phyloP scores from a whole-genome alignment of 371 early-diverging fungal genomes.

The Apophysomyces ossiformis region DNA sequence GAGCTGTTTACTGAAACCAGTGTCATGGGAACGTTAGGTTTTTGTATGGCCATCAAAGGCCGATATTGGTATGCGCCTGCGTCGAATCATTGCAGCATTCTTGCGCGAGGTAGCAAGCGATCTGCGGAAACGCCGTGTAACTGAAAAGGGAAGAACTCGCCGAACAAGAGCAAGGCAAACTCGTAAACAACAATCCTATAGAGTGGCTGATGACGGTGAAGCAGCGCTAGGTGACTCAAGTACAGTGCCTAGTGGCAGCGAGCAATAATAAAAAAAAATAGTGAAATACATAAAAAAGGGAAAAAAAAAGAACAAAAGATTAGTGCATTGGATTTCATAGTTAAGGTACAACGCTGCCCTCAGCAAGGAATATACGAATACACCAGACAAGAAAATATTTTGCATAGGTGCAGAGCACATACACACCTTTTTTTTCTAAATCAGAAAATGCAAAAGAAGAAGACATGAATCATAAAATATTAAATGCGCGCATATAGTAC shows the following conservation, averaged over 20 bases:
- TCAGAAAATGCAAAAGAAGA: neutral
- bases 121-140: constrained; percentile 25
- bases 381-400: neutral
- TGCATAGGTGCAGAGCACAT: constrained; percentile 6
- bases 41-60: constrained; percentile 68
- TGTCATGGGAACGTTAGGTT: constrained; percentile 9
- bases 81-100: constrained; percentile 70
- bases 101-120: constrained; percentile 59
- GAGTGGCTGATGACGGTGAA: constrained; percentile 9
- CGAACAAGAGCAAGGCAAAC: constrained; percentile 18
- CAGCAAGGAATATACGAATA: neutral
- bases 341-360: neutral
- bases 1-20: neutral
- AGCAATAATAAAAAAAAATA: constrained; percentile 9
- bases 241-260: constrained; percentile 10
- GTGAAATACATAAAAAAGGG: neutral
- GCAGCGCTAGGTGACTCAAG: constrained; percentile 8
- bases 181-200: constrained; percentile 4
- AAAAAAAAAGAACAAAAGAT: neutral
- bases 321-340: constrained; percentile 7
- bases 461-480: too few relatives aligned
- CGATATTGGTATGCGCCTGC: constrained; percentile 73
- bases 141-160: neutral
- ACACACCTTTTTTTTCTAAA: neutral
- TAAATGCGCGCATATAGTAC: neutral